Evolutionary conservation across 2,329 filamentous ascomycete genomes (phyloP), one percentile per base, ranked within the genome.

Genomic region (Pestalotiopsis sp.): DNA sequence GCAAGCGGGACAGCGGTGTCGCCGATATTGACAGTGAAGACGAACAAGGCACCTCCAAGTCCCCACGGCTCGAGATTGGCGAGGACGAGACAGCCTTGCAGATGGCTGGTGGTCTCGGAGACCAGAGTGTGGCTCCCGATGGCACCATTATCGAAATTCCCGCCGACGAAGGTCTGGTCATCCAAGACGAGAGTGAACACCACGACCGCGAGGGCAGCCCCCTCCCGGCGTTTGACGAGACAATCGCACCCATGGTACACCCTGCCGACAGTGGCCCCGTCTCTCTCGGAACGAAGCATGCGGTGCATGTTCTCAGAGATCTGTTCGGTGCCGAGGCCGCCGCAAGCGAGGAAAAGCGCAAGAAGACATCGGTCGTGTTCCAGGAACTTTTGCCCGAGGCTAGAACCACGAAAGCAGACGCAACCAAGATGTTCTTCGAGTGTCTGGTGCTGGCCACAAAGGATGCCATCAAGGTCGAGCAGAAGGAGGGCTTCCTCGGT

Each of bases 351-450:
- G 89, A 90, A 68, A 91, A 92, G 81, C 90, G 94, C 75, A 92
- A 91, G 79, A 92, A 92, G 79, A 87, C 86, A 27, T 89, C 89
- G 13, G 94, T 97, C 3, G 86, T 97, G 3, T 98, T 99, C 85
- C 95, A 98, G 76, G 92, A 97, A 68, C 87, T 99, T 62, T 87
- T 98, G 41, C 96, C 96, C 0, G 93, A 97, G 81, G 83, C 86
- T 72, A 88, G 88, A 70, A 95, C 95, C 0, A 94, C 88, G 72
- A 93, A 93, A 80, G 92, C 92, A 9, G 96, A 98, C 75, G 96
- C 96, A 0, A 99, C 96, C 58, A 98, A 98, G 86, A 98, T 99
- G 94, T 99, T 99, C 84, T 99, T 99, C 76, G 96, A 99, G 82
- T 92, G 96, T 67, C 86, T 99, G 27, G 96, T 99, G 3, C 87